Evolutionary conservation across 352 stramenopile species (phyloP), one percentile per base, ranked within the genome.

Genomic region (Pythium phragmitis): DNA sequence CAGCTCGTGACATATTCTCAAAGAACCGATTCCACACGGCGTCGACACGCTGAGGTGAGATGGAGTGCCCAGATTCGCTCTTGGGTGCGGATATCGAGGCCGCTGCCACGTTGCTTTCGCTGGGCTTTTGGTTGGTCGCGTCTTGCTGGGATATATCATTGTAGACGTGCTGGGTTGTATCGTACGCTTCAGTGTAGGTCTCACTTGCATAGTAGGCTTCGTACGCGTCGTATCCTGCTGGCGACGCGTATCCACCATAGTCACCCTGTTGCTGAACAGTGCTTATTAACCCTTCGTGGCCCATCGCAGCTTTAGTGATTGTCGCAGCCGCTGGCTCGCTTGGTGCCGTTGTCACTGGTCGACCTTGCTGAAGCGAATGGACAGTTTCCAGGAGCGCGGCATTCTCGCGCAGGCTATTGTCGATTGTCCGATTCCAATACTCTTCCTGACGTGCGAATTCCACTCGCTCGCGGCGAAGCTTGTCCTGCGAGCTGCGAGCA

Each of bases 21-120:
- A 91, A 93, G 56, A 93, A 93, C 17, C 72, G 73, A 55, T 85
- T 89, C 85, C 82, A 93, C 19, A 93, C 78, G 23, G 80, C 85
- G 57, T 73, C 77, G 7, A 91, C 79, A 4, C 81, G 70, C 2
- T 73, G 56, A 0, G 79, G 74, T 61, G 79, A 79, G 43, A 80
- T 65, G 2, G 66, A 37, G 26, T 12, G 33, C 12, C 52, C 52
- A 19, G 39, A 36, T 14, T 50, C 51, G 30, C 42, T 54, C 43
- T 54, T 62, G 16, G 55, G 16, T 23, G 55, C 53, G 4, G 30
- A 9, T 4, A 42, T 54, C 26, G 26, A 30, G 7, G 55, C 51
- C 6, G 55, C 26, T 37, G 55, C n/a, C 13, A 4, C 17, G 36
- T 59, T 47, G 9, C 9, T 36, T 7, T 48, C 19, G 28, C 6